Evolutionary conservation across 441 rosid genomes (phyloP).

Genomic region (Erodium texanum): DNA sequence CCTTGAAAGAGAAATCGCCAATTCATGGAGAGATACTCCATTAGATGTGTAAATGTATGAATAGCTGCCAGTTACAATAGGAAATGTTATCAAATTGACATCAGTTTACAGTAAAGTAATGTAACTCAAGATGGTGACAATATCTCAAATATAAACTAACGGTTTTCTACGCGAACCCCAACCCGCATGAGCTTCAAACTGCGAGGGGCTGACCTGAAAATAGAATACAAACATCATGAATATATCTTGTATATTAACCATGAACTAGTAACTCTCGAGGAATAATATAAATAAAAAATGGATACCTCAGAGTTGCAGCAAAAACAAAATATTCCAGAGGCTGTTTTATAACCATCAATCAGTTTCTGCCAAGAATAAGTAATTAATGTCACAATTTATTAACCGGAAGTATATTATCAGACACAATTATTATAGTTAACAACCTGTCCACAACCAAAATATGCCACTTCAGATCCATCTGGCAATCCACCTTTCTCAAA

Average conservation of each 20-base stretch:
- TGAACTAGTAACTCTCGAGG: not conserved
- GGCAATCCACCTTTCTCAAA: slow-evolving; percentile 72
- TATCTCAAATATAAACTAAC: slow-evolving; percentile 38
- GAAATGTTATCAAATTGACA: slow-evolving; percentile 9
- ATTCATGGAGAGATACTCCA: slow-evolving; percentile 79
- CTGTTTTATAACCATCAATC: slow-evolving; percentile 84
- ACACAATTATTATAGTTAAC: slow-evolving; percentile 19
- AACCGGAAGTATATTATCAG: slow-evolving; percentile 10
- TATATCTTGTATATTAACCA: slow-evolving; percentile 6
- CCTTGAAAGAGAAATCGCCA: slow-evolving; percentile 67
- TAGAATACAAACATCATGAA: slow-evolving; percentile 18
- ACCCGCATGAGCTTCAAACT: slow-evolving; percentile 99
- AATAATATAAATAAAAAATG: slow-evolving; percentile 19
- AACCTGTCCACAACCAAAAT: slow-evolving; percentile 75
- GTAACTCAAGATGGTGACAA: slow-evolving; percentile 6
- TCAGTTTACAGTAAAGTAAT: slow-evolving; percentile 5
- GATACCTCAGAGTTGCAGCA: slow-evolving; percentile 93
- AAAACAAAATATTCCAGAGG: slow-evolving; percentile 67
- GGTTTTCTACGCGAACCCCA: slow-evolving; percentile 96
- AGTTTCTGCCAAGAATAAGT: slow-evolving; percentile 55
- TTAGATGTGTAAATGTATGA: slow-evolving; percentile 72
- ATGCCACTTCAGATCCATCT: slow-evolving; percentile 76
- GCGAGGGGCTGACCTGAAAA: slow-evolving; percentile 95
- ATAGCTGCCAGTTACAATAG: slow-evolving; percentile 42
- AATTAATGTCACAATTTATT: slow-evolving; percentile 12